A percentile compares a stretch with the other conserved stretches of the same genome.
These are phyloP conservation scores for Hyphopichia pseudoburtonii DNA, from an alignment of 1,139 yeast species.

Conservation along the genomic window DNA sequence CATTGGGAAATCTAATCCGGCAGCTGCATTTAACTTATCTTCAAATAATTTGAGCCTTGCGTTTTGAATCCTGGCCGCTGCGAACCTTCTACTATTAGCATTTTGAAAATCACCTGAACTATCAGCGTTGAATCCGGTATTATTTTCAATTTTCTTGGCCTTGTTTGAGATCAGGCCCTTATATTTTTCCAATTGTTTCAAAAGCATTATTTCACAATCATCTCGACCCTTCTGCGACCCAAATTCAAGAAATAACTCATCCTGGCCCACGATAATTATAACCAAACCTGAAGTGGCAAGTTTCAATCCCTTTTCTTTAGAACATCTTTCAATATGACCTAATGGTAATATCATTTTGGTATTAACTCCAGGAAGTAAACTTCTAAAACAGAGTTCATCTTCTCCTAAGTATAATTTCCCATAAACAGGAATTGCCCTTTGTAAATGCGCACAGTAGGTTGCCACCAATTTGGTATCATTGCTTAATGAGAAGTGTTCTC, in stretches of 20 bases:
- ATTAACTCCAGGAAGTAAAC: conserved; percentile 74
- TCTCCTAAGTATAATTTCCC: conserved; percentile 80
- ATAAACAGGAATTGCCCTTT: conserved; percentile 70
- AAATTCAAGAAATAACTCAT: conserved; percentile 76
- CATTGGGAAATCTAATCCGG: conserved; percentile 66
- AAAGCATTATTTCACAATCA: conserved; percentile 62
- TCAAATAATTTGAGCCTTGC: conserved; percentile 66
- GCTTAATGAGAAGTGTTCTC: conserved; percentile 63
- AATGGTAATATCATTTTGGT: conserved; percentile 86
- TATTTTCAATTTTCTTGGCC: too few species aligned
- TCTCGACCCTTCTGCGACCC: conserved; percentile 65
- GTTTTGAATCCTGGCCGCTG: conserved; percentile 30
- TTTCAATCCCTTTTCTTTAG: conserved; percentile 55
- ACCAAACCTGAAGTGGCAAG: conserved; percentile 63
- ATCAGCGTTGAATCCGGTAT: too few species aligned
- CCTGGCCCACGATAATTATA: conserved; percentile 68
- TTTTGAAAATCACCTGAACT: too few species aligned
- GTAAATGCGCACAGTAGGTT: conserved; percentile 70
- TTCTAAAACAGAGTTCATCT: conserved; percentile 69
- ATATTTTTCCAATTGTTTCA: conserved; percentile 48
- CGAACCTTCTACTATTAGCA: conserved; percentile 11
- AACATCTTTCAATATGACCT: conserved; percentile 65
- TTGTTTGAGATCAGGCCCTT: too few species aligned
- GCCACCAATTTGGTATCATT: conserved; percentile 56
- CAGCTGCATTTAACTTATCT: conserved; percentile 55